Percentiles rank a stretch among this genome's conserved stretches.
phyloP scores from a whole-genome alignment of 2,329 filamentous ascomycete genomes.

The Botrytis fragariae region DNA sequence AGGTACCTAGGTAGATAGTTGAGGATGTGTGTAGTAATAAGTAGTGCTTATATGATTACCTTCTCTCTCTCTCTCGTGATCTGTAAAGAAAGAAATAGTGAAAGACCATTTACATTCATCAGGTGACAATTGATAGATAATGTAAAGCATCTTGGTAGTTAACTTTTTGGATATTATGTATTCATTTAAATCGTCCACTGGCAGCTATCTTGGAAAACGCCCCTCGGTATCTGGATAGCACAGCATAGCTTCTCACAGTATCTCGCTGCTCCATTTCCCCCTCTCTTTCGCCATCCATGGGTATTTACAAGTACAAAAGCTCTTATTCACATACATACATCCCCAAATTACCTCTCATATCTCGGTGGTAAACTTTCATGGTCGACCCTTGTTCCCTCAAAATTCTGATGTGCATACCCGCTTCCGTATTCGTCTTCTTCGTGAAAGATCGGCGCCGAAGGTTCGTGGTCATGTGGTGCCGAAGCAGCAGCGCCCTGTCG shows the following conservation, averaged over 20 bases:
- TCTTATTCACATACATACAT: neutral
- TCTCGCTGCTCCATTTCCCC: neutral
- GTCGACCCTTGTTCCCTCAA: slow-evolving; percentile 18
- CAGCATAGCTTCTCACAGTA: neutral
- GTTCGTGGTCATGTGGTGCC: slow-evolving; percentile 37
- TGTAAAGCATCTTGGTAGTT: neutral
- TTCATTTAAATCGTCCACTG: neutral
- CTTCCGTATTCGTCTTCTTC: slow-evolving; percentile 52
- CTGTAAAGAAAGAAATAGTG: neutral
- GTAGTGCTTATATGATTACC: neutral
- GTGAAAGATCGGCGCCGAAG: slow-evolving; percentile 57
- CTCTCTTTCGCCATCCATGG: neutral
- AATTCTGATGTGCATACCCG: slow-evolving; percentile 26
- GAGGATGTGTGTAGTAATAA: neutral
- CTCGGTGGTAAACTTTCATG: slow-evolving; percentile 34
- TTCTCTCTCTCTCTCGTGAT: neutral
- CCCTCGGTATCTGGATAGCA: neutral
- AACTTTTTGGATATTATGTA: neutral
- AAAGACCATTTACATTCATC: neutral
- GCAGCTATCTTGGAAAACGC: neutral
- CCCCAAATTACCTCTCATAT: slow-evolving; percentile 32
- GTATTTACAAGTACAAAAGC: neutral
- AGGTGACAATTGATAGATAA: neutral
- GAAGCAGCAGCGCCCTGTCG: slow-evolving; percentile 1
- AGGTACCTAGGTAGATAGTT: too few relatives aligned